Conservation (phyloP, 2,329 filamentous ascomycete genomes). For the Xenoacremonium recifei region DNA sequence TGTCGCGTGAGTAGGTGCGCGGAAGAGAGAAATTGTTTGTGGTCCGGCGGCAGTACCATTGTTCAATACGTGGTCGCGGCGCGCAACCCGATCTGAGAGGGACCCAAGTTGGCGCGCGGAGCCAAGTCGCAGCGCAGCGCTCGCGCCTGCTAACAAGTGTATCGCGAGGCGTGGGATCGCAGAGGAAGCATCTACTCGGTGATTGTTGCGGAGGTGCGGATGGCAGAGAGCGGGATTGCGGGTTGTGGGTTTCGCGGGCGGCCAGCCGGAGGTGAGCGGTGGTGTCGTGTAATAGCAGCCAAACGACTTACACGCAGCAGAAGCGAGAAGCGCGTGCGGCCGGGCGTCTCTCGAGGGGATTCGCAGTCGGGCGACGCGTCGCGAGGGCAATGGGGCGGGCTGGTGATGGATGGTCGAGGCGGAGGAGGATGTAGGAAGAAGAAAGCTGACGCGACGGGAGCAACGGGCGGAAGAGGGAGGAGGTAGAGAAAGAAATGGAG, state of each 20-base stretch:
- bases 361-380: conserved; percentile 7
- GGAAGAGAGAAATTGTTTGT: neutral
- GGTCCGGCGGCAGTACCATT: conserved; percentile 18
- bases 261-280: neutral
- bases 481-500: conserved; percentile 22
- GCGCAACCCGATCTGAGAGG: conserved; percentile 10
- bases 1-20: conserved; percentile 10
- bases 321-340: too few relatives aligned
- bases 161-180: conserved; percentile 9
- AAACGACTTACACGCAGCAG: conserved; percentile 36
- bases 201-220: neutral
- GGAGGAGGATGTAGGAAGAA: conserved; percentile 12
- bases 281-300: neutral
- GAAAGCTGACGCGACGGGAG: conserved; percentile 29
- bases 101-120: conserved; percentile 20
- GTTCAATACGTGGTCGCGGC: conserved; percentile 17
- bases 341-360: too few relatives aligned
- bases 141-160: conserved; percentile 27
- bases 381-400: conserved; percentile 8
- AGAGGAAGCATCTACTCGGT: conserved; percentile 19
- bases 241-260: conserved; percentile 14
- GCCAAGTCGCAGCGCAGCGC: conserved; percentile 24
- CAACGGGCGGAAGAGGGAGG: conserved; percentile 26
- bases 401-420: conserved; percentile 16
- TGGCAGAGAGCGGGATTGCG: neutral